A percentile compares a stretch with the other conserved stretches of the same genome.
Evolutionary conservation across 305 asterid genomes (phyloP).

Genomic region (Plantago lanceolata): DNA sequence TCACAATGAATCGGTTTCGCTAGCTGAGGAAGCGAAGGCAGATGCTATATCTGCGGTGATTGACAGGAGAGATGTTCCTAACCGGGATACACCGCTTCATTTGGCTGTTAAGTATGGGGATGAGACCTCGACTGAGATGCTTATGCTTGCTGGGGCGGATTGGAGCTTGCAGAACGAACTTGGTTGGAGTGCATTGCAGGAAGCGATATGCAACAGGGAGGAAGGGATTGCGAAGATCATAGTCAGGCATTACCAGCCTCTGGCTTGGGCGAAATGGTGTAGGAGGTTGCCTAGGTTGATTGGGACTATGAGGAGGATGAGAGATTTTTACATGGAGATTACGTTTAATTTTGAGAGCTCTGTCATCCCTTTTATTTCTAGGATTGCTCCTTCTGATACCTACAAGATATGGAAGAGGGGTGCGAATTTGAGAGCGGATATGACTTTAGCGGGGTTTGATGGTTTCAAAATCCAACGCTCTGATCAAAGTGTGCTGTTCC

Average conservation of each 20-base stretch:
- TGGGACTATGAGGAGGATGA: constrained; percentile 83
- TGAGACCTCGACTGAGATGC: constrained; percentile 73
- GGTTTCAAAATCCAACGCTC: constrained; percentile 89
- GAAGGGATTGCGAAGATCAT: constrained; percentile 81
- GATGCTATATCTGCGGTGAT: constrained; percentile 71
- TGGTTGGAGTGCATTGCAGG: constrained; percentile 97
- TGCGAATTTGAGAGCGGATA: constrained; percentile 86
- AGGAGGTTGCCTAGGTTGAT: constrained; percentile 87
- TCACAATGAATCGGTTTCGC: constrained; percentile 59
- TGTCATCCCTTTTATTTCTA: constrained; percentile 87
- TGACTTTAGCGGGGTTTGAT: constrained; percentile 96
- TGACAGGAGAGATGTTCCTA: constrained; percentile 86
- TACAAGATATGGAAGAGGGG: constrained; percentile 96
- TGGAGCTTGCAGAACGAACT: constrained; percentile 98
- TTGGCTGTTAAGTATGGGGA: constrained; percentile 85
- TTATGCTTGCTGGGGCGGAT: constrained; percentile 95
- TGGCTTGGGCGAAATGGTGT: constrained; percentile 99
- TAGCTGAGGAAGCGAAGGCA: constrained; percentile 78
- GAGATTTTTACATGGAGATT: constrained; percentile 97
- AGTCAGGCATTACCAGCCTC: constrained; percentile 82
- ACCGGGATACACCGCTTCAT: constrained; percentile 83
- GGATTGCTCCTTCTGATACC: constrained; percentile 96
- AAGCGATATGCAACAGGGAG: constrained; percentile 82
- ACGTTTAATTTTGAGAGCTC: constrained; percentile 94
- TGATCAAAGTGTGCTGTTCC: constrained; percentile 85